Evolutionary conservation across 345 rosid species (phyloP).

Genomic region (Eucalyptus melliodora): DNA sequence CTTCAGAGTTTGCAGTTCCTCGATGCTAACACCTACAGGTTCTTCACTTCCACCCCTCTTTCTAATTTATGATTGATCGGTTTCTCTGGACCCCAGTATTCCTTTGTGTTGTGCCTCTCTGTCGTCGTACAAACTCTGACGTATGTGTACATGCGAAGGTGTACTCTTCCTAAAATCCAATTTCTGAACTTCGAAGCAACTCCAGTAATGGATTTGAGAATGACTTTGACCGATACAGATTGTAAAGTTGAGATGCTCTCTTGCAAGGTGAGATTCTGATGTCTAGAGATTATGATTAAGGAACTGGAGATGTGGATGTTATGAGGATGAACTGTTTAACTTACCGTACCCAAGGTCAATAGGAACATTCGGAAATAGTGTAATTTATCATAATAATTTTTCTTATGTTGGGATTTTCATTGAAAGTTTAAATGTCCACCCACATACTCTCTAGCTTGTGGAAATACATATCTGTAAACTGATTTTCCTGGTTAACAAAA

Average conservation of each 20-base stretch:
- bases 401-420: background rate
- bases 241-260: slow-evolving; percentile 73
- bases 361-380: background rate
- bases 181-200: slow-evolving; percentile 64
- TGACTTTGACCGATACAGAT: slow-evolving; percentile 39
- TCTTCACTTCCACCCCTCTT: background rate
- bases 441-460: background rate
- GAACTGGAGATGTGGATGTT: background rate
- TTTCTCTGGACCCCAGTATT: background rate
- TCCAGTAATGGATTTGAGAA: slow-evolving; percentile 61
- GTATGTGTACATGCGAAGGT: slow-evolving; percentile 19
- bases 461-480: background rate
- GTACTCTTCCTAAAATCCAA: slow-evolving; percentile 50
- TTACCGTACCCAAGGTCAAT: background rate
- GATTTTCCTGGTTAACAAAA: background rate
- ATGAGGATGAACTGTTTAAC: background rate
- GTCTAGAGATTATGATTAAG: background rate
- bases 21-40: slow-evolving; percentile 56
- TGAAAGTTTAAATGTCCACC: background rate
- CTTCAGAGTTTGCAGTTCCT: slow-evolving; percentile 43
- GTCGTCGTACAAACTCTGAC: background rate
- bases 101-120: background rate
- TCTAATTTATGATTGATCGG: background rate
- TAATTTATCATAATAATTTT: background rate
- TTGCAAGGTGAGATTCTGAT: slow-evolving; percentile 50